These are phyloP conservation scores for Zoysia pacifica DNA, from an alignment of 176 grass and related monocot species.

Conservation along the genomic window DNA sequence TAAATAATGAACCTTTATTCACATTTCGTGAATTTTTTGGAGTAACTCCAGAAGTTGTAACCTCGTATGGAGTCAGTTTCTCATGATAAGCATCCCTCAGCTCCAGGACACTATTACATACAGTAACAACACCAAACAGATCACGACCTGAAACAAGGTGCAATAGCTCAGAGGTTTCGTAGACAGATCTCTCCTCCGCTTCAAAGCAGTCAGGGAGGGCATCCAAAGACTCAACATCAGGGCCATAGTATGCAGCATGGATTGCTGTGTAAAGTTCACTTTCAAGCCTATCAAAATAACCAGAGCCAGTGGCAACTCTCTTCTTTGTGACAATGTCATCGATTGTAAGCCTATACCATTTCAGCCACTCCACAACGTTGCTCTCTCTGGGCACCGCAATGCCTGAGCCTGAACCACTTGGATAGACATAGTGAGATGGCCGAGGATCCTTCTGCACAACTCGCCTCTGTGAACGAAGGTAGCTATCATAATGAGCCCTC, in stretches of 20 bases:
- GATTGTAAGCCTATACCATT: slow-evolving; percentile 82
- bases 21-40: slow-evolving; percentile 25
- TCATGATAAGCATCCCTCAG: slow-evolving; percentile 53
- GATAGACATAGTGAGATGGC: slow-evolving; percentile 47
- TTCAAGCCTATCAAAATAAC: slow-evolving; percentile 86
- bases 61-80: slow-evolving; percentile 42
- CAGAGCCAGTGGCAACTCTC: slow-evolving; percentile 58
- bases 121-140: slow-evolving; percentile 78
- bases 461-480: slow-evolving; percentile 60
- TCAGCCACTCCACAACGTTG: slow-evolving; percentile 92
- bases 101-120: slow-evolving; percentile 45
- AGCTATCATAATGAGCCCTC: slow-evolving; percentile 81
- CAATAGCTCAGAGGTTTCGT: slow-evolving; percentile 80
- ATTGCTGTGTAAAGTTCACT: slow-evolving; percentile 83
- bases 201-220: slow-evolving; percentile 89
- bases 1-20: slow-evolving; percentile 22
- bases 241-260: slow-evolving; percentile 83
- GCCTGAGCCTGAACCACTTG: slow-evolving; percentile 50
- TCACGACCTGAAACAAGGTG: slow-evolving; percentile 95
- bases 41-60: slow-evolving; percentile 20
- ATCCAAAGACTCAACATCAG: slow-evolving; percentile 69
- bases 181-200: slow-evolving; percentile 86
- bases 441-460: slow-evolving; percentile 50
- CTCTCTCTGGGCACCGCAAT: slow-evolving; percentile 62
- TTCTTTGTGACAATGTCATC: slow-evolving; percentile 81